Evolutionary conservation across 495 filamentous ascomycete species (phyloP).

Genomic region (Parmelia sp.): DNA sequence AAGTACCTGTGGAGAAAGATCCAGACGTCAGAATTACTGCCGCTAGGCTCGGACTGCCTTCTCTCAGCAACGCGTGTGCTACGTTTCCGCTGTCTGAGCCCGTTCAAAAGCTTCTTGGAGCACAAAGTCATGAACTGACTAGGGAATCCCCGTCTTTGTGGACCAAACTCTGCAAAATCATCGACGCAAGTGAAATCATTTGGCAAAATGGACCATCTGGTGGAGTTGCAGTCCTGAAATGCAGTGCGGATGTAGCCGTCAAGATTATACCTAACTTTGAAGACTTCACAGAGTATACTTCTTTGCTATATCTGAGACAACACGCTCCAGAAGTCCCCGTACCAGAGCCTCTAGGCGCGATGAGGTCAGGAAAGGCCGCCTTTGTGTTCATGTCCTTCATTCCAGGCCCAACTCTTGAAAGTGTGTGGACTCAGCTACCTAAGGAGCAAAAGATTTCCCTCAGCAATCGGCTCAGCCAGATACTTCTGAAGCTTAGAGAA

Average conservation of each 20-base stretch:
- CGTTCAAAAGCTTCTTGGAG: not conserved
- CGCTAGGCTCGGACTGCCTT: not conserved
- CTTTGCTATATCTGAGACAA: conserved; percentile 32
- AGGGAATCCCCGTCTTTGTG: not conserved
- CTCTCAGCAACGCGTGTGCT: not conserved
- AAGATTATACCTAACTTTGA: conserved; percentile 28
- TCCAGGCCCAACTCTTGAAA: not conserved
- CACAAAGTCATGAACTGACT: not conserved
- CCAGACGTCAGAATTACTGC: not conserved
- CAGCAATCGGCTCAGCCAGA: conserved; percentile 31
- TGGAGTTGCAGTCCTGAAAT: not conserved
- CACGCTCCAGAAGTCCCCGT: conserved; percentile 24
- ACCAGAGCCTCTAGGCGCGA: not conserved
- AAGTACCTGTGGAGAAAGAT: not conserved
- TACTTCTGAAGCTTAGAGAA: conserved; percentile 30
- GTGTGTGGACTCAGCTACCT: not conserved
- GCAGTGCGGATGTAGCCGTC: conserved; percentile 29
- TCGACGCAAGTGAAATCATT: not conserved
- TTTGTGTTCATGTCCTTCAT: not conserved
- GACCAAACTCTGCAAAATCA: not conserved
- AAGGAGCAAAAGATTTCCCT: conserved; percentile 21
- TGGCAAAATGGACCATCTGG: not conserved
- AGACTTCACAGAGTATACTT: conserved; percentile 34
- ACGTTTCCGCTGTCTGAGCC: not conserved
- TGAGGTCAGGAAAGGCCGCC: not conserved